Evolutionary conservation across 495 filamentous ascomycete species (phyloP).

Genomic region (Podospora comata): DNA sequence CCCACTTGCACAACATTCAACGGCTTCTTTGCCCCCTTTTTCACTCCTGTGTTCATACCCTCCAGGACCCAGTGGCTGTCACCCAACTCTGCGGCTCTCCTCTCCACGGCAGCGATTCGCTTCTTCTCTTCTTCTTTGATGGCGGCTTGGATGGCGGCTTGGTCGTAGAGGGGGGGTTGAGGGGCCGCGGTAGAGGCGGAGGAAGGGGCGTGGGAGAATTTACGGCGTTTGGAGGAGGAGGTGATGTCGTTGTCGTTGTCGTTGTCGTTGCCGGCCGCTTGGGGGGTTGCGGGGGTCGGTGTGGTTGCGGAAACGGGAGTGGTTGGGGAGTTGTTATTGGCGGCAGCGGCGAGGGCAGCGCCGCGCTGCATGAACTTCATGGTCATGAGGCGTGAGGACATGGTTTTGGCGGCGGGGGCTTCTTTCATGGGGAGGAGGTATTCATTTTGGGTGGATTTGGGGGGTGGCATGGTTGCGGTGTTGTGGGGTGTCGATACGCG

Average conservation of each 20-base stretch:
- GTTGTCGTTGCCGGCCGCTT: constrained; percentile 36
- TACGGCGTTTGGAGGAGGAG: constrained; percentile 52
- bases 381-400: constrained; percentile 85
- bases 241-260: constrained; percentile 18
- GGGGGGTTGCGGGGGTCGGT: constrained; percentile 40
- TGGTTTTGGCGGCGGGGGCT: constrained; percentile 57
- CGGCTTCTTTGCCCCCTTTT: constrained; percentile 27
- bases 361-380: constrained; percentile 99
- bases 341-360: constrained; percentile 42
- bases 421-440: constrained; percentile 34
- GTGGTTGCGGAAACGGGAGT: constrained; percentile 38
- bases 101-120: constrained; percentile 65
- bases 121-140: constrained; percentile 72
- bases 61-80: constrained; percentile 87
- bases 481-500: background rate
- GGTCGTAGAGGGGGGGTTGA: constrained; percentile 38
- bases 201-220: constrained; percentile 30
- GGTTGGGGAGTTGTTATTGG: background rate
- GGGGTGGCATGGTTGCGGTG: constrained; percentile 17
- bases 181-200: constrained; percentile 16
- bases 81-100: constrained; percentile 67
- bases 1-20: constrained; percentile 49
- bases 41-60: constrained; percentile 21
- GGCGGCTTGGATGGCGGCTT: constrained; percentile 60
- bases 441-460: constrained; percentile 10